Conservation (phyloP, 352 stramenopile genomes). For the Globisporangium irregulare region DNA sequence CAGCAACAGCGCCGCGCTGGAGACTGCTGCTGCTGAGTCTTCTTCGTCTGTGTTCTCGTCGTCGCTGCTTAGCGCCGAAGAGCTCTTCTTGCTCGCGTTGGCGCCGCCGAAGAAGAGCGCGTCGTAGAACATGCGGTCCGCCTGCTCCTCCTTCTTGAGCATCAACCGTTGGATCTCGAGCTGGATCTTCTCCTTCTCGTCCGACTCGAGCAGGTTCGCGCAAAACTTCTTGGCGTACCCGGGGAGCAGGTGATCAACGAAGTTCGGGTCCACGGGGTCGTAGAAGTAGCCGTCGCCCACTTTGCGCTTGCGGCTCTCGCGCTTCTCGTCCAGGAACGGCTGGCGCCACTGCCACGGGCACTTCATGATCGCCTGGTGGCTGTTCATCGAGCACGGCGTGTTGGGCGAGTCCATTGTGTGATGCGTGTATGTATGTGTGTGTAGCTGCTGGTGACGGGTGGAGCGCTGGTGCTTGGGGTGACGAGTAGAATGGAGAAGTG, state of each 20-base stretch:
- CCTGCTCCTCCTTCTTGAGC: conserved; percentile 58
- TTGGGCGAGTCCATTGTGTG: conserved; percentile 49
- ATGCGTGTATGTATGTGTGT: not conserved
- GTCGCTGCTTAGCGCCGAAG: not conserved
- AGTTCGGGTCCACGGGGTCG: conserved; percentile 82
- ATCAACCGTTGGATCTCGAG: conserved; percentile 80
- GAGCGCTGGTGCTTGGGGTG: not conserved
- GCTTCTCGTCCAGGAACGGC: conserved; percentile 82
- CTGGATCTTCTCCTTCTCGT: conserved; percentile 83
- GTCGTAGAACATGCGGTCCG: conserved; percentile 33
- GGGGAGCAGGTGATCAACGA: conserved; percentile 80
- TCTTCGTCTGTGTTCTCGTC: conserved; percentile 14
- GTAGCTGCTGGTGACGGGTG: not conserved
- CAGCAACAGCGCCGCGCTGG: not conserved
- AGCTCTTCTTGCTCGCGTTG: not conserved
- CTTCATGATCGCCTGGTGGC: conserved; percentile 85
- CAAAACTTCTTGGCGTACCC: conserved; percentile 81
- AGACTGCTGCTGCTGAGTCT: not conserved
- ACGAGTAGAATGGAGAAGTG: not conserved
- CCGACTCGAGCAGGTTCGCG: conserved; percentile 56
- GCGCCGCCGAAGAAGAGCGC: conserved; percentile 23
- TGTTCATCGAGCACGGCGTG: conserved; percentile 42
- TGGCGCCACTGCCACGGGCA: conserved; percentile 86
- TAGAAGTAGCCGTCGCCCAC: conserved; percentile 80
- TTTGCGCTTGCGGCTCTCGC: conserved; percentile 80